Base-by-base conservation (phyloP, 164 flowering plant genomes). In the Liquidambar formosana region DNA sequence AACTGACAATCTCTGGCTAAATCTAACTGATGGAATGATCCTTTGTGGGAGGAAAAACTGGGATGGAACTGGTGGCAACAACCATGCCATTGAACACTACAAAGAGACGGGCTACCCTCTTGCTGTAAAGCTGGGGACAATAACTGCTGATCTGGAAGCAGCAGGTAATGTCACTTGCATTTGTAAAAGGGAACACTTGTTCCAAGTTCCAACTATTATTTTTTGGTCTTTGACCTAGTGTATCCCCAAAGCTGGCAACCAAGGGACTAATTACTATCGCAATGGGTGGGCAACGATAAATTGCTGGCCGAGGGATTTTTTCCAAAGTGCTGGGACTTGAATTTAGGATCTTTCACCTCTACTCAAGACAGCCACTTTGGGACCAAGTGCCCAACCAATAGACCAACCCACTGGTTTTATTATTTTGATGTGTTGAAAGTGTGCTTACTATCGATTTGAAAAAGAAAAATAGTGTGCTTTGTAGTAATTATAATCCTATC, bases 41-140 rank as follows among this genome's bases (percentile, higher is more conserved):
- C 89, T 95, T n/a, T 95, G 99, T 81, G 99, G 99, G 70, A 82
- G 95, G 73, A 93, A 61, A 79, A 89, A 88, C 62, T 93, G 97
- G 97, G 98, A 93, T 83, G 98, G 98, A 62, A 89, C 72, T 78
- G 98, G 99, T 59, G 99, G 99, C 27, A 95, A 95, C 76, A 85
- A 93, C 84, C 99, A 95, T 83, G 99, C 99, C 12, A 45, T 93
- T 66, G 89, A 90, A 59, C 95, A 93, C 75, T 95, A 86, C 70
- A 84, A 83, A 61, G 88, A 83, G 73, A 88, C 96, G 5, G 78
- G 83, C 16, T 90, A 85, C 67, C 99, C 99, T 58, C 93, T 95
- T 49, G 97, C 99, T 57, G 98, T 93, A 46, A 95, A 93, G 84
- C 95, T 93, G 65, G 99, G 99, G 53, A 93, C 99, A 8, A 88